Evolutionary conservation across 768 basidiomycete species (phyloP).

Genomic region (Lepiota brunneoincarnata): DNA sequence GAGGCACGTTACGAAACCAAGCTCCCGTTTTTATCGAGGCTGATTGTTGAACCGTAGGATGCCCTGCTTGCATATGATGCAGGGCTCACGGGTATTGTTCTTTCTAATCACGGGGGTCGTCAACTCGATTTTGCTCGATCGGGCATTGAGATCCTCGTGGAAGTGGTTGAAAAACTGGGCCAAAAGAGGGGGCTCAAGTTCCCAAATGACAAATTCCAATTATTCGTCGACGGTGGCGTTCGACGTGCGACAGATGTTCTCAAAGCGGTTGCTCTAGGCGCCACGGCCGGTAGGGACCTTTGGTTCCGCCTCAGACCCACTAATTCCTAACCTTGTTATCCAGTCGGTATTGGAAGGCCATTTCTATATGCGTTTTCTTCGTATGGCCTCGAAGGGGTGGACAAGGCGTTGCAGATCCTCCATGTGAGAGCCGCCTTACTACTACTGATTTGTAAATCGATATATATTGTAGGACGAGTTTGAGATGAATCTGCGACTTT

Average conservation of each 20-base stretch:
- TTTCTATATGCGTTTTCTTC: slow-evolving; percentile 88
- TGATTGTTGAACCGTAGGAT: slow-evolving; percentile 42
- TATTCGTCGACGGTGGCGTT: slow-evolving; percentile 95
- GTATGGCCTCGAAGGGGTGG: slow-evolving; percentile 87
- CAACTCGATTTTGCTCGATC: slow-evolving; percentile 82
- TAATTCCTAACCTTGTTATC: background rate
- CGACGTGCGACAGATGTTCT: slow-evolving; percentile 86
- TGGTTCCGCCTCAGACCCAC: background rate
- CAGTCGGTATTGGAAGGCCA: slow-evolving; percentile 81
- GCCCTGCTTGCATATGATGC: slow-evolving; percentile 80
- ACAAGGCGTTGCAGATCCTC: slow-evolving; percentile 77
- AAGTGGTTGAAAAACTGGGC: slow-evolving; percentile 74
- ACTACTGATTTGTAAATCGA: background rate
- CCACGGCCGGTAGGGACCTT: slow-evolving; percentile 64
- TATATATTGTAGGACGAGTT: slow-evolving; percentile 75
- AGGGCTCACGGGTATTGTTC: slow-evolving; percentile 71
- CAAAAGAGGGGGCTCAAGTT: slow-evolving; percentile 65
- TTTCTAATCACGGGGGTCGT: slow-evolving; percentile 86
- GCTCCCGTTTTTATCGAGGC: background rate
- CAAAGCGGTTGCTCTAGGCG: slow-evolving; percentile 85
- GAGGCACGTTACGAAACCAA: slow-evolving; percentile 45
- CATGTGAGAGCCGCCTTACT: slow-evolving; percentile 40
- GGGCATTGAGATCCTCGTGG: slow-evolving; percentile 86
- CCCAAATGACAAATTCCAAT: slow-evolving; percentile 77
- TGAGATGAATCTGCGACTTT: slow-evolving; percentile 94